phyloP scores from a whole-genome alignment of 345 rosid genomes.

The Brassica juncea region DNA sequence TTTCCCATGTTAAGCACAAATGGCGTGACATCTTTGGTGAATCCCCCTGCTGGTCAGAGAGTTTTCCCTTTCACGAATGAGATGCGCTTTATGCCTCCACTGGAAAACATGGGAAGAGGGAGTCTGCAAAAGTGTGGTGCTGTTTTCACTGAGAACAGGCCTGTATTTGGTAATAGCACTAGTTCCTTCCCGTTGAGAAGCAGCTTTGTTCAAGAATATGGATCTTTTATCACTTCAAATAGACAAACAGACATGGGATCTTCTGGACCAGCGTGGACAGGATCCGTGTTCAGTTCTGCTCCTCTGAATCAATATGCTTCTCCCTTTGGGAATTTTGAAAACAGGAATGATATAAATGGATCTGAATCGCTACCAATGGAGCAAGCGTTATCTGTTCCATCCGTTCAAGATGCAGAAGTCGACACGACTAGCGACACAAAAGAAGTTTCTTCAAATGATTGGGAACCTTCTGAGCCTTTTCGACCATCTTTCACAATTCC shows the following conservation, averaged over 20 bases:
- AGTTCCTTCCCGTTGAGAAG: slow-evolving; percentile 48
- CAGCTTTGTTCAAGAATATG: slow-evolving; percentile 48
- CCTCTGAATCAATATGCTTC: slow-evolving; percentile 42
- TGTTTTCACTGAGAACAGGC: slow-evolving; percentile 43
- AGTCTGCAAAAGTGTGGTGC: slow-evolving; percentile 40
- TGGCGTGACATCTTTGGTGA: slow-evolving; percentile 27
- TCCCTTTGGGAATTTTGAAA: slow-evolving; percentile 42
- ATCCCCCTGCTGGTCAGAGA: slow-evolving; percentile 36
- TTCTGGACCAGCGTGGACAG: slow-evolving; percentile 44
- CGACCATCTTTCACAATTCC: slow-evolving; percentile 62
- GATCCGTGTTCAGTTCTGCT: slow-evolving; percentile 45
- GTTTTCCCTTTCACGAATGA: slow-evolving; percentile 40
- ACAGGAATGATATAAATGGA: slow-evolving; percentile 34
- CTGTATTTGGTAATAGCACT: slow-evolving; percentile 40
- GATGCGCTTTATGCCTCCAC: slow-evolving; percentile 42
- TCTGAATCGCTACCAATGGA: slow-evolving; percentile 43
- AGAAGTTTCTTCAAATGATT: slow-evolving; percentile 58
- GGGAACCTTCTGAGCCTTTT: slow-evolving; percentile 94
- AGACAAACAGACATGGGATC: slow-evolving; percentile 28
- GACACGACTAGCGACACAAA: slow-evolving; percentile 42
- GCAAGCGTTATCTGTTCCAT: slow-evolving; percentile 45
- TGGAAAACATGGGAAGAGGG: slow-evolving; percentile 43
- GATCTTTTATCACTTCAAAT: slow-evolving; percentile 45
- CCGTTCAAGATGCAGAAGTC: slow-evolving; percentile 43
- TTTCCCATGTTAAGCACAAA: slow-evolving; percentile 11